phyloP scores from a whole-genome alignment of 1,284 basidiomycete genomes.

The Pseudozyma flocculosa region DNA sequence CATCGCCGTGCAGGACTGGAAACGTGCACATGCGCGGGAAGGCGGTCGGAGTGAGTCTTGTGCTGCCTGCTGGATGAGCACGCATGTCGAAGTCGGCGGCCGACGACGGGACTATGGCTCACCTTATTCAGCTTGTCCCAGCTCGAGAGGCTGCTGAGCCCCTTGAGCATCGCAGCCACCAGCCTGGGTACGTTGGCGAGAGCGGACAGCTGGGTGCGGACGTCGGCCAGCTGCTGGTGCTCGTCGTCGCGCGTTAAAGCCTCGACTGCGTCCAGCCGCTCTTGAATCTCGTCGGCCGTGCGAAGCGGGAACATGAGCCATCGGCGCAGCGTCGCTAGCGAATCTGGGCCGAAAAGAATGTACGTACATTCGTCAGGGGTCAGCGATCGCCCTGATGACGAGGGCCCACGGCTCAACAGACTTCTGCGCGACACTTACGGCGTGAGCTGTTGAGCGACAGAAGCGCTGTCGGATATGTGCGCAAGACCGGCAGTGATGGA shows the following conservation, averaged over 20 bases:
- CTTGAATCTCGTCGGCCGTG: constrained; percentile 11
- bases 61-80: too few species aligned
- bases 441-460: not conserved
- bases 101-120: too few species aligned
- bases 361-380: too few species aligned
- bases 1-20: constrained; percentile 25
- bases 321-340: constrained; percentile 15
- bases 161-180: constrained; percentile 21
- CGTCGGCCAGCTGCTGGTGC: constrained; percentile 6
- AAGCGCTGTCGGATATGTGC: too few species aligned
- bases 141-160: constrained; percentile 6
- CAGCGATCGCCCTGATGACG: not conserved
- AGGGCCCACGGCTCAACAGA: not conserved
- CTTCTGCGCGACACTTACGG: not conserved
- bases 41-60: too few species aligned
- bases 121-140: constrained; percentile 24
- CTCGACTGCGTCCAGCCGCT: constrained; percentile 29
- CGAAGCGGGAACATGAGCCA: constrained; percentile 25
- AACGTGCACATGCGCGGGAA: too few species aligned
- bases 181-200: constrained; percentile 14
- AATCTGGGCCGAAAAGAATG: constrained; percentile 6
- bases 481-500: too few species aligned
- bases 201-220: constrained; percentile 13
- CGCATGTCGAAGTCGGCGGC: too few species aligned
- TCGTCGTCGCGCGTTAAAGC: constrained; percentile 15